These are phyloP conservation scores for Pachysolen tannophilus DNA, from an alignment of 805 yeast species.

Conservation along the genomic window DNA sequence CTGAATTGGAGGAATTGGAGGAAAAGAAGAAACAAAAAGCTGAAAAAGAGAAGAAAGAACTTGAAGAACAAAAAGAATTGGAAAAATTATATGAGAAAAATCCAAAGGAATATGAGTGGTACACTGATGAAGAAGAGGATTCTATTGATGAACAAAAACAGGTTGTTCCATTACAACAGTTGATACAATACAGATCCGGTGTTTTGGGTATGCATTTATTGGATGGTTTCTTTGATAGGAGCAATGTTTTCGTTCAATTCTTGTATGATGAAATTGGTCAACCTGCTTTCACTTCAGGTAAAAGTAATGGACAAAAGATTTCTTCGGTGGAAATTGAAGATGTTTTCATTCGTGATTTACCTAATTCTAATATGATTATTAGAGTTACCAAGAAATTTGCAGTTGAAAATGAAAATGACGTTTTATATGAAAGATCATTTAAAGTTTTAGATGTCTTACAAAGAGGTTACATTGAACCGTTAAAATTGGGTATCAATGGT, in stretches of 20 bases:
- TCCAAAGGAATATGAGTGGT: conserved; percentile 63
- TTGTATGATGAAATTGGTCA: conserved; percentile 57
- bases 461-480: conserved; percentile 38
- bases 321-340: conserved; percentile 40
- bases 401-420: conserved; percentile 37
- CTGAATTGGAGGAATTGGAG: conserved; percentile 42
- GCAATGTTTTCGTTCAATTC: conserved; percentile 46
- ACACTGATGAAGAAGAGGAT: conserved; percentile 34
- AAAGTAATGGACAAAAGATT: conserved; percentile 37
- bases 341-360: conserved; percentile 64
- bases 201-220: conserved; percentile 45
- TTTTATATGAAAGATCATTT: conserved; percentile 41
- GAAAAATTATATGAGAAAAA: conserved; percentile 43
- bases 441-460: conserved; percentile 48
- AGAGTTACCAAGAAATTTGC: conserved; percentile 48
- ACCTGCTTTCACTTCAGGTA: conserved; percentile 49
- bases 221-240: conserved; percentile 38
- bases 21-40: conserved; percentile 30
- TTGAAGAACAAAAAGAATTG: conserved; percentile 38
- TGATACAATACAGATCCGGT: conserved; percentile 55
- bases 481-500: conserved; percentile 33
- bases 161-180: conserved; percentile 40
- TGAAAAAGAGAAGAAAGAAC: conserved; percentile 27
- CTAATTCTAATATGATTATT: conserved; percentile 47
- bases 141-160: conserved; percentile 29